Conservation (phyloP, 2,329 filamentous ascomycete species). For the Fusarium palustre region DNA sequence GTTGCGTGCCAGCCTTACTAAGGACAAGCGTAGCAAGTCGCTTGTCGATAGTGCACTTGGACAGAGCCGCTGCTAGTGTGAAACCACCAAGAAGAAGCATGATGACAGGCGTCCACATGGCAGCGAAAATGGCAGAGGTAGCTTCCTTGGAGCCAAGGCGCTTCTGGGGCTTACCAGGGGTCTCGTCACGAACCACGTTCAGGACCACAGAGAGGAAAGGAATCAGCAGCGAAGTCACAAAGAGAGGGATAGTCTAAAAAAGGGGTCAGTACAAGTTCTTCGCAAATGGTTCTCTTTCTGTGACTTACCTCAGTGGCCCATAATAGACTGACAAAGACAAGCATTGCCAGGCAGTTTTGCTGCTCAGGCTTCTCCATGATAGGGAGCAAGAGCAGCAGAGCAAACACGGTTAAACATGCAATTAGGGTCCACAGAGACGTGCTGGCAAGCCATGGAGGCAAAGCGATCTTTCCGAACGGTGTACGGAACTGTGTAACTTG, state of each 20-base stretch:
- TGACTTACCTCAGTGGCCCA: constrained; percentile 91
- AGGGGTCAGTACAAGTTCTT: constrained; percentile 21
- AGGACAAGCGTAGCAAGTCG: constrained; percentile 95
- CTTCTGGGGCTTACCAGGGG: constrained; percentile 65
- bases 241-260: constrained; percentile 86
- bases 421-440: constrained; percentile 83
- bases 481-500: constrained; percentile 78
- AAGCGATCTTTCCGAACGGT: constrained; percentile 80
- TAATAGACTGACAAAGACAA: constrained; percentile 91
- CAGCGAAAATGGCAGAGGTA: constrained; percentile 85
- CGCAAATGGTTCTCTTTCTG: background rate
- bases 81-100: constrained; percentile 98
- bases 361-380: constrained; percentile 90
- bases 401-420: constrained; percentile 77
- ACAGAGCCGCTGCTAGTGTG: constrained; percentile 92
- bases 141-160: constrained; percentile 84
- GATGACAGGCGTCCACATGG: constrained; percentile 99
- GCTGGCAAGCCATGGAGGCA: constrained; percentile 86
- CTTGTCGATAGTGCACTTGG: constrained; percentile 98
- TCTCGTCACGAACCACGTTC: constrained; percentile 83
- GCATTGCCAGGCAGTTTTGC: constrained; percentile 93
- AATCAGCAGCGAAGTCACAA: constrained; percentile 93
- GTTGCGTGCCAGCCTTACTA: constrained; percentile 93
- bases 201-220: constrained; percentile 93
- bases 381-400: constrained; percentile 77